Percentiles rank a stretch among this genome's conserved stretches.
phyloP scores from a whole-genome alignment of 2,329 filamentous ascomycete species.

The Sarocladium brachiariae region DNA sequence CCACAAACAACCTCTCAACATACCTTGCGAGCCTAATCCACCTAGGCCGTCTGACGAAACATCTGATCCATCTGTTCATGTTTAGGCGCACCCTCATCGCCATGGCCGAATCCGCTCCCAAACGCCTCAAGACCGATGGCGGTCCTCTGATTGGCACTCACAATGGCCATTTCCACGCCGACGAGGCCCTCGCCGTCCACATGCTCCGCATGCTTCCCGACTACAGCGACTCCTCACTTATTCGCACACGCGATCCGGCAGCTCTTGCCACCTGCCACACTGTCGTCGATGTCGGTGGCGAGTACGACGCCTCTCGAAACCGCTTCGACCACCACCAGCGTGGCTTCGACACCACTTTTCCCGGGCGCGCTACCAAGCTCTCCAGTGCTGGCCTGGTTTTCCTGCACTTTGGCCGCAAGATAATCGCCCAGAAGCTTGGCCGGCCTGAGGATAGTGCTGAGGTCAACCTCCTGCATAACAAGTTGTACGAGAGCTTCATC shows the following conservation, averaged over 20 bases:
- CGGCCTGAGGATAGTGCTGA: conserved; percentile 54
- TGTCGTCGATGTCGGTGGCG: conserved; percentile 94
- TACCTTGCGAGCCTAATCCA: background rate
- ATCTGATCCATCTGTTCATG: conserved; percentile 18
- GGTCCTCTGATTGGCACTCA: conserved; percentile 76
- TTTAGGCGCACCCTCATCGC: conserved; percentile 23
- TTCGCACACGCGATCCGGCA: conserved; percentile 81
- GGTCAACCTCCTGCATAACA: conserved; percentile 71
- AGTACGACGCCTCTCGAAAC: conserved; percentile 70
- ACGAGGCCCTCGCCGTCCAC: conserved; percentile 94
- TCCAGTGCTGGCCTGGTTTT: conserved; percentile 92
- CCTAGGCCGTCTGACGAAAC: background rate
- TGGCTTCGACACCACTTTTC: conserved; percentile 79
- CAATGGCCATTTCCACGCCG: conserved; percentile 97
- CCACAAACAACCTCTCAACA: background rate
- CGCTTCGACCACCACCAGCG: conserved; percentile 98
- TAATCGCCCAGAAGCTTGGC: conserved; percentile 57
- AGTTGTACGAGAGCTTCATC: conserved; percentile 88
- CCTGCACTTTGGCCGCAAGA: conserved; percentile 84
- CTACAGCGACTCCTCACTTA: conserved; percentile 66
- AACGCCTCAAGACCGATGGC: conserved; percentile 68
- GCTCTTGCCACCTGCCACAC: conserved; percentile 79
- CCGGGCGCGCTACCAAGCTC: conserved; percentile 76
- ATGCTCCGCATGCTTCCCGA: conserved; percentile 84
- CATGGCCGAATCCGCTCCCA: conserved; percentile 61